phyloP scores from a whole-genome alignment of 2,329 filamentous ascomycete species.

The Calonectria ilicicola region DNA sequence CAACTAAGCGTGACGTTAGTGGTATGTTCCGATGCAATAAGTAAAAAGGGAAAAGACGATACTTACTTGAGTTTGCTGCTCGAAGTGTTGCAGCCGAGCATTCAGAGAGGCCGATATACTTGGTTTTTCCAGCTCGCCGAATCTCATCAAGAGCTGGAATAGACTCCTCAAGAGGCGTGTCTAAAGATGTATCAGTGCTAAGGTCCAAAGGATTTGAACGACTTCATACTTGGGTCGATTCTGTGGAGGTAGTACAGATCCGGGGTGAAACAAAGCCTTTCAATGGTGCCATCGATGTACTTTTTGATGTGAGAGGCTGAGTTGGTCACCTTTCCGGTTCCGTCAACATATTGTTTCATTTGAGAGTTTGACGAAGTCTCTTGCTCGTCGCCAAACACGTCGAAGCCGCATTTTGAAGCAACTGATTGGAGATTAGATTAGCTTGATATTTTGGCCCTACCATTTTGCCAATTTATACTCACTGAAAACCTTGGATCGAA shows the following conservation, averaged over 20 bases:
- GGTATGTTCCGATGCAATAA: neutral
- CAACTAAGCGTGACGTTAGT: slow-evolving; percentile 47
- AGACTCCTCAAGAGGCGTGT: slow-evolving; percentile 59
- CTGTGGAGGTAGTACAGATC: slow-evolving; percentile 59
- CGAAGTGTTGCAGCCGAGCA: slow-evolving; percentile 58
- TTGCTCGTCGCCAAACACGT: slow-evolving; percentile 47
- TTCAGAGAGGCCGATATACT: slow-evolving; percentile 61
- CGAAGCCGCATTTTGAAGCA: slow-evolving; percentile 61
- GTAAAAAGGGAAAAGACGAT: neutral
- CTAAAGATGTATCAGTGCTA: slow-evolving; percentile 16
- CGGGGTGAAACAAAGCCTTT: slow-evolving; percentile 59
- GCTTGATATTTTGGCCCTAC: neutral
- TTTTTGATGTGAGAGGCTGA: slow-evolving; percentile 58
- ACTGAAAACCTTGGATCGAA: slow-evolving; percentile 63
- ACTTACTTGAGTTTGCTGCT: slow-evolving; percentile 56
- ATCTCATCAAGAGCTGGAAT: slow-evolving; percentile 60
- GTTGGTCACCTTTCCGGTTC: slow-evolving; percentile 51
- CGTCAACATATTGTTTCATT: no score
- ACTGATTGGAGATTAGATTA: slow-evolving; percentile 43
- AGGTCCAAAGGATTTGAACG: no score
- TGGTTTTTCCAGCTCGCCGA: slow-evolving; percentile 58
- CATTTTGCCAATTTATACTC: slow-evolving; percentile 23
- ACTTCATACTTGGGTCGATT: slow-evolving; percentile 53
- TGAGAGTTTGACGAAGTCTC: no score
- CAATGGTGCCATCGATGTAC: slow-evolving; percentile 62